Evolutionary conservation across 805 yeast genomes (phyloP).

Genomic region (Spathaspora gorwiae): DNA sequence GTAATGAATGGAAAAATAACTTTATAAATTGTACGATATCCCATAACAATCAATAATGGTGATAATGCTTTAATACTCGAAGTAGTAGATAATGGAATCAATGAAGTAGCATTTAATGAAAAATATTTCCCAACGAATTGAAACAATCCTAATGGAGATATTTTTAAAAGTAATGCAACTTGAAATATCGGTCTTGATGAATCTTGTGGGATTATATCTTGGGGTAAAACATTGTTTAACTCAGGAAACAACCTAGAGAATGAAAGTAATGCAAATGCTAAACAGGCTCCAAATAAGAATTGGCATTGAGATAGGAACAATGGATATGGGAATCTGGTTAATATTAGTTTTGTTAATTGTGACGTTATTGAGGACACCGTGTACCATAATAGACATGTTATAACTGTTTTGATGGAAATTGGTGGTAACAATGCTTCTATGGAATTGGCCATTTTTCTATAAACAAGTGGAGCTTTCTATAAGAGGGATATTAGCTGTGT

Average conservation of each 20-base stretch:
- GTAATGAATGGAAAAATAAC: slow-evolving; percentile 48
- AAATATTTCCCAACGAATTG: slow-evolving; percentile 63
- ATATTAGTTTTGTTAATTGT: slow-evolving; percentile 55
- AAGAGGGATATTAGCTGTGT: not conserved
- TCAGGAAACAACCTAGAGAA: slow-evolving; percentile 27
- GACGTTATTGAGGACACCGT: slow-evolving; percentile 58
- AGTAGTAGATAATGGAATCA: slow-evolving; percentile 64
- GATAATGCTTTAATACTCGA: slow-evolving; percentile 67
- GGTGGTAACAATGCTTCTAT: slow-evolving; percentile 19
- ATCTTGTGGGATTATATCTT: slow-evolving; percentile 49
- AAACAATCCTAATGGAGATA: slow-evolving; percentile 60
- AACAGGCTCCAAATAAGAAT: slow-evolving; percentile 46
- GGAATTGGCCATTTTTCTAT: too few species aligned
- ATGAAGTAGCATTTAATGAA: slow-evolving; percentile 59
- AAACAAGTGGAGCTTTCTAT: not conserved
- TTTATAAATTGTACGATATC: slow-evolving; percentile 50
- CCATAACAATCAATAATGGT: slow-evolving; percentile 55
- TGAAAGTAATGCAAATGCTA: slow-evolving; percentile 37
- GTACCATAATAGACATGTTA: slow-evolving; percentile 57
- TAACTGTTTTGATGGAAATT: slow-evolving; percentile 32
- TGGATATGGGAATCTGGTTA: slow-evolving; percentile 55
- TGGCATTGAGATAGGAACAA: slow-evolving; percentile 63
- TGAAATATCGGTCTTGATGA: slow-evolving; percentile 17
- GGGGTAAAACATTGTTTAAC: slow-evolving; percentile 41
- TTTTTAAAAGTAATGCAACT: slow-evolving; percentile 36